phyloP scores from a whole-genome alignment of 768 basidiomycete species.

The Lactifluus pinguis region DNA sequence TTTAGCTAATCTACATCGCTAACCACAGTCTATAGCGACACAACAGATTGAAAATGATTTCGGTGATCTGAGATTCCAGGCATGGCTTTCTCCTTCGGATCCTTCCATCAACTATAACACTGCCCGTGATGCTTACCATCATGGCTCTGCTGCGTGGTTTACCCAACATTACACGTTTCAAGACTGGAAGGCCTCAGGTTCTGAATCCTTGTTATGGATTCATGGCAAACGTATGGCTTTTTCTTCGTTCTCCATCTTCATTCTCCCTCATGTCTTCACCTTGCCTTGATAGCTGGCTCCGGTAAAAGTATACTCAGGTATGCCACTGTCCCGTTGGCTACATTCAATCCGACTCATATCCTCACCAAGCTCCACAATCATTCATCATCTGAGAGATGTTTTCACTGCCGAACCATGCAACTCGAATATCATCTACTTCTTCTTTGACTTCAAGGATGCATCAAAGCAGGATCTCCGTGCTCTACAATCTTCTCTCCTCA shows the following conservation, averaged over 20 bases:
- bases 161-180: not conserved
- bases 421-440: no score
- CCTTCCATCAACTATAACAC: not conserved
- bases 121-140: no score
- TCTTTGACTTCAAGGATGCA: no score
- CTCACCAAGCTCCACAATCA: no score
- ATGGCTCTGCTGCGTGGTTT: not conserved
- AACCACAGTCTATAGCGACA: not conserved
- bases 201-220: not conserved
- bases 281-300: not conserved
- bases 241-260: not conserved
- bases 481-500: no score
- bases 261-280: not conserved
- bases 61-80: not conserved
- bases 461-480: no score
- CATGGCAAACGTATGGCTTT: not conserved
- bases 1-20: not conserved
- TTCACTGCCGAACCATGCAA: no score
- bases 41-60: not conserved
- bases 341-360: no score
- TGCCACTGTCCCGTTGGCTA: no score
- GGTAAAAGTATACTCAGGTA: not conserved
- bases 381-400: no score
- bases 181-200: not conserved
- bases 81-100: not conserved